Evolutionary conservation across 2,329 filamentous ascomycete genomes (phyloP).

Genomic region (Chaetomiaceae sp.): DNA sequence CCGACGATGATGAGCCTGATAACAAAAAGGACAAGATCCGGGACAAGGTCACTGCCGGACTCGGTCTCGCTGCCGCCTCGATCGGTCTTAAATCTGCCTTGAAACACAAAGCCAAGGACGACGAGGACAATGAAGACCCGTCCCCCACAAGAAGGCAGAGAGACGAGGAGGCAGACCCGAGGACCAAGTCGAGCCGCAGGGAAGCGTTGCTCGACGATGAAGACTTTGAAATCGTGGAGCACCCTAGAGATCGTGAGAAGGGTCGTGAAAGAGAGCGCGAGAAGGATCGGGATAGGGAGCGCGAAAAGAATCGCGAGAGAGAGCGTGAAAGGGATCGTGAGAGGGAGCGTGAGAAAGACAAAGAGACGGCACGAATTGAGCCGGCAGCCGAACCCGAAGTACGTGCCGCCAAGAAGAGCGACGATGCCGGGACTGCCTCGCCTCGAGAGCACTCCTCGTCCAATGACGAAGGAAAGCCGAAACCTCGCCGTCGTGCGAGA

Average conservation of each 20-base stretch:
- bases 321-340: conserved; percentile 19
- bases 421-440: conserved; percentile 30
- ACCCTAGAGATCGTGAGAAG: conserved; percentile 19
- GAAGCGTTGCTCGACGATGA: conserved; percentile 23
- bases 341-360: too few species aligned
- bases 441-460: conserved; percentile 36
- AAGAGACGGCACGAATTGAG: background rate
- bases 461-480: conserved; percentile 35
- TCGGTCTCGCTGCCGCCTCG: conserved; percentile 44
- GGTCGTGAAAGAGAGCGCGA: too few species aligned
- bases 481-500: conserved; percentile 33
- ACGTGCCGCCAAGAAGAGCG: conserved; percentile 32
- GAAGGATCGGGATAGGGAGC: too few species aligned
- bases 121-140: conserved; percentile 30
- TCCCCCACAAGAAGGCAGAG: conserved; percentile 14
- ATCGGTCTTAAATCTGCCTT: conserved; percentile 37
- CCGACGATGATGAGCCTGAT: conserved; percentile 32
- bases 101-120: conserved; percentile 37
- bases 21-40: conserved; percentile 38
- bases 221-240: conserved; percentile 24
- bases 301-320: too few species aligned
- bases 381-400: conserved; percentile 35
- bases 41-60: conserved; percentile 43
- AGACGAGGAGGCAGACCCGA: conserved; percentile 15
- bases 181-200: conserved; percentile 16